Evolutionary conservation across 495 filamentous ascomycete species (phyloP), one percentile per base, ranked within the genome.

Genomic region (Penicillium waksmanii): DNA sequence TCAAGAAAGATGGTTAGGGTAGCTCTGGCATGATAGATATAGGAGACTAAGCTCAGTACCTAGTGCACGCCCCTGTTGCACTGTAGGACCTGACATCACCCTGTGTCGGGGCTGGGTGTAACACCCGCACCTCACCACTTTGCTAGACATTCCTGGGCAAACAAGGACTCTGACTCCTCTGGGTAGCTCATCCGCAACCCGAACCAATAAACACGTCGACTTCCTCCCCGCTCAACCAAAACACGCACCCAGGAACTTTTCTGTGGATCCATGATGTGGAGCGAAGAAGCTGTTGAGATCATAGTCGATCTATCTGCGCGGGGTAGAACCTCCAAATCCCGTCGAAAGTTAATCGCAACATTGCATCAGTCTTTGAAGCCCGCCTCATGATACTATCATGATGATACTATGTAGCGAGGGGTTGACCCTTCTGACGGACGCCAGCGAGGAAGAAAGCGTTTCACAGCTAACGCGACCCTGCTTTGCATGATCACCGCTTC

Each of bases 101-200:
- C 56, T 64, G 51, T 57, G 59, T 58, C 47, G 55, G 19, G 46
- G 44, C 36, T 40, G 33, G 11, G 62, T 61, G 66, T 69, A 71
- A 62, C 66, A 46, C 57, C 40, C 54, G 47, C 56, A 59, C 49
- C 17, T 38, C 56, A 58, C 50, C 17, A 42, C 49, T 57, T 31
- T 56, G 56, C 54, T 51, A 53, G 53, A 61, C 65, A 70, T 70
- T 70, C 67, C 65, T 58, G 47, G 59, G 64, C 57, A 66, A 66
- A 65, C 61, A 67, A 65, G 65, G 62, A 48, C 46, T 27, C 18
- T 2, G 23, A 15, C 5, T 13, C 21, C 19, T 48, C 21, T 27
- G n/a, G 46, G 46, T 5, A 48, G 46, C 46, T 27, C 46, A 48
- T 48, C 46, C 21, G 46, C 46, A 9, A 12, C 23, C 19, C 21